These are phyloP conservation scores for Xylariaceae sp. DNA, from an alignment of 2,329 filamentous ascomycete species.

Conservation along the genomic window DNA sequence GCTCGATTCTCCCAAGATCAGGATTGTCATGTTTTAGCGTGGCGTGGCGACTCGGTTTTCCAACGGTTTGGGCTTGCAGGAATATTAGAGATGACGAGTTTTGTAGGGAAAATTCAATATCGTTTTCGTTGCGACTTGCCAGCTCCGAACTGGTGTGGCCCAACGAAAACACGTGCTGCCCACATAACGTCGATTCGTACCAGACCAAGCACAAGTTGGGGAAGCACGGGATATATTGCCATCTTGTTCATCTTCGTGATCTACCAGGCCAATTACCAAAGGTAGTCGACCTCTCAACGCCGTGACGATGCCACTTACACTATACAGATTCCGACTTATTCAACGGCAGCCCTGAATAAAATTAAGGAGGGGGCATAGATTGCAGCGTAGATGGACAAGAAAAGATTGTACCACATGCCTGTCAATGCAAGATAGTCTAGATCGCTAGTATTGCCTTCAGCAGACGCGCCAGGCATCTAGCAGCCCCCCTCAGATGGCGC, in stretches of 20 bases:
- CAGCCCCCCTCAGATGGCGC: conserved; percentile 11
- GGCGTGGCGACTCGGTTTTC: conserved; percentile 20
- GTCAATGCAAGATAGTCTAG: conserved; percentile 11
- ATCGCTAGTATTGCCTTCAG: conserved; percentile 13
- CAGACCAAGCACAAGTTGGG: conserved; percentile 15
- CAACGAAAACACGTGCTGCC: conserved; percentile 18
- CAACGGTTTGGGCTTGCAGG: conserved; percentile 19
- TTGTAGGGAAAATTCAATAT: conserved; percentile 3
- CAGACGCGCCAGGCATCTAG: conserved; percentile 12
- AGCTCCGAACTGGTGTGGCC: conserved; percentile 18
- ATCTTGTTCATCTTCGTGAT: conserved; percentile 9
- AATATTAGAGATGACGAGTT: conserved; percentile 22
- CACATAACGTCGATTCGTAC: conserved; percentile 1
- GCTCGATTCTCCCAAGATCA: neutral
- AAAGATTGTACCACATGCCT: neutral
- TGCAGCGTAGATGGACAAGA: neutral
- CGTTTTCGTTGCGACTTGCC: conserved; percentile 10
- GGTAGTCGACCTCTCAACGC: neutral
- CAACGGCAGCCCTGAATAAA: conserved; percentile 1
- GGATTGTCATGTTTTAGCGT: conserved; percentile 4
- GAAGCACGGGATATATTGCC: conserved; percentile 13
- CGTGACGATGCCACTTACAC: conserved; percentile 4
- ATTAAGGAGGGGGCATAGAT: neutral
- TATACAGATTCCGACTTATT: conserved; percentile 9
- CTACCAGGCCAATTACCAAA: conserved; percentile 10